A percentile compares a stretch with the other conserved stretches of the same genome.
Conservation (phyloP, 148 eudicot genomes). For the Cornus suecica region DNA sequence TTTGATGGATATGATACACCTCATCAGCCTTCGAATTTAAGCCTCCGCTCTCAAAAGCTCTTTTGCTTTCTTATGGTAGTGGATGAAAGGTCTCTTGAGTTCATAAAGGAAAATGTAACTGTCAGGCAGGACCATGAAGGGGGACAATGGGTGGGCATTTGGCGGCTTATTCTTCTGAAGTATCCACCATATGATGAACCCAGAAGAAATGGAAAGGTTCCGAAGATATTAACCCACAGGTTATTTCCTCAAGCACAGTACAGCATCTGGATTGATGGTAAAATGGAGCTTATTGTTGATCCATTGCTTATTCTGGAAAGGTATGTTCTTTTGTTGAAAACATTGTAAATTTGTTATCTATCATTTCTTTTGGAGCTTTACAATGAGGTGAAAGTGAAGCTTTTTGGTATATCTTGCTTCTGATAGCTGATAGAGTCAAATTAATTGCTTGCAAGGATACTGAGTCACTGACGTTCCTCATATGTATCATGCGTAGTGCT, state of each 20-base stretch:
- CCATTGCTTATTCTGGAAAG: conserved; percentile 91
- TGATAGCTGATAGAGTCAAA: background rate
- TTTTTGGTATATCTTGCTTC: background rate
- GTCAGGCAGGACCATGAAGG: conserved; percentile 68
- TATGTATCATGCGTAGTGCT: background rate
- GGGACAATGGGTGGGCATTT: conserved; percentile 92
- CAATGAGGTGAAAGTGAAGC: background rate
- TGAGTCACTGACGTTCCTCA: background rate
- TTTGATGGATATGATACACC: conserved; percentile 98
- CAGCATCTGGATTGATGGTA: conserved; percentile 99
- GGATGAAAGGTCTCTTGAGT: conserved; percentile 74
- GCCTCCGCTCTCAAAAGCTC: conserved; percentile 65
- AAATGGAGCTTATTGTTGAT: conserved; percentile 97
- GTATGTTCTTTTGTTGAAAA: conserved; percentile 29
- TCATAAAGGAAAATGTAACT: conserved; percentile 71
- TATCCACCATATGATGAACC: conserved; percentile 95
- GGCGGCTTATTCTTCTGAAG: conserved; percentile 85
- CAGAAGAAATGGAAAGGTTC: conserved; percentile 91
- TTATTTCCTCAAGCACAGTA: conserved; percentile 86
- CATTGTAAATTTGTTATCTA: background rate
- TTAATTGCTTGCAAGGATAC: too few species aligned
- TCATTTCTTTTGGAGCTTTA: background rate
- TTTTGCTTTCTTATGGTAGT: conserved; percentile 97
- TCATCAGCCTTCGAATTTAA: conserved; percentile 86
- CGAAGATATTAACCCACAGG: conserved; percentile 85